A percentile compares a stretch with the other conserved stretches of the same genome.
Conservation (phyloP, 2,329 filamentous ascomycete species). For the Ambrosiella xylebori region DNA sequence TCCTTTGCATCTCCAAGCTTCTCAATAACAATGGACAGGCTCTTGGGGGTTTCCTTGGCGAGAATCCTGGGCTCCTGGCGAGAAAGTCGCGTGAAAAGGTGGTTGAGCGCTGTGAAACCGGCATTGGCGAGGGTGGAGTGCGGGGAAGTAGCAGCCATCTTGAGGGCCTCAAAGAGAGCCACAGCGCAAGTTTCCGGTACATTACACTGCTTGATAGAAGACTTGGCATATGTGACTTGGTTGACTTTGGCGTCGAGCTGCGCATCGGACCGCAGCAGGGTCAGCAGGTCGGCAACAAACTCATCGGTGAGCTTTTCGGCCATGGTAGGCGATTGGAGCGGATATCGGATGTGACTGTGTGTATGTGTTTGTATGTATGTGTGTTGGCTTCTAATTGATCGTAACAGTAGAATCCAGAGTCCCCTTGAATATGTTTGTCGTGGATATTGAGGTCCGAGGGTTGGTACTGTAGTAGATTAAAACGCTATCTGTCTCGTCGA, state of each 20-base stretch:
- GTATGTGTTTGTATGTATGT: too few species aligned
- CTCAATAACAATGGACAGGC: slow-evolving; percentile 62
- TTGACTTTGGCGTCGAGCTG: slow-evolving; percentile 53
- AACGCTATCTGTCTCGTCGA: background rate
- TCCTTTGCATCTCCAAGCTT: slow-evolving; percentile 80
- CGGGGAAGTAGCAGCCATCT: slow-evolving; percentile 55
- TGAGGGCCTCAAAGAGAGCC: slow-evolving; percentile 67
- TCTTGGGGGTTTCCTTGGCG: slow-evolving; percentile 49
- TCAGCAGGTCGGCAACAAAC: slow-evolving; percentile 37
- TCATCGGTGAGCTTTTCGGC: slow-evolving; percentile 41
- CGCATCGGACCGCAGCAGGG: slow-evolving; percentile 29
- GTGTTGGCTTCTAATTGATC: too few species aligned
- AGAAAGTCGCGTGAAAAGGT: slow-evolving; percentile 69
- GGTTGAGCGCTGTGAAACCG: slow-evolving; percentile 73
- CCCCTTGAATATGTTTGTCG: too few species aligned
- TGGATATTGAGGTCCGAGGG: too few species aligned
- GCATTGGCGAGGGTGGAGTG: slow-evolving; percentile 64
- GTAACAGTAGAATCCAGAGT: too few species aligned
- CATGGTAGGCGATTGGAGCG: slow-evolving; percentile 20
- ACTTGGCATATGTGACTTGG: slow-evolving; percentile 60
- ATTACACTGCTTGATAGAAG: slow-evolving; percentile 80
- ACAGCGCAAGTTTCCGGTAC: slow-evolving; percentile 59
- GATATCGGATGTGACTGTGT: background rate
- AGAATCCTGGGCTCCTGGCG: slow-evolving; percentile 67
- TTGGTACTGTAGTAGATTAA: too few species aligned